Evolutionary conservation across 192 early-diverging fungal species (phyloP).

Genomic region (Paraglomus brasilianum): DNA sequence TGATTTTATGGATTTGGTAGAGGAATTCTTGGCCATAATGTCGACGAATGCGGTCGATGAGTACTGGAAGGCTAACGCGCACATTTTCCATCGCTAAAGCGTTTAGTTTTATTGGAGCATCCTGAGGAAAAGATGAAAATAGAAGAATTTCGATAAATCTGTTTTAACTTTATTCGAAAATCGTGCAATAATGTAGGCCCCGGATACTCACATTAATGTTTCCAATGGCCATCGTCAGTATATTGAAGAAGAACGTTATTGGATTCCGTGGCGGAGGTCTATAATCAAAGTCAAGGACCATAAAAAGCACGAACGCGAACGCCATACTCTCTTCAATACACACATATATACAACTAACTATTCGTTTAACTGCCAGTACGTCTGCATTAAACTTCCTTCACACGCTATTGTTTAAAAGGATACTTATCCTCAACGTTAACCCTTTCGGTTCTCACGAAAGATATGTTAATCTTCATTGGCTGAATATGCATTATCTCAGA

Average conservation of each 20-base stretch:
- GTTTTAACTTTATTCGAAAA: too few relatives aligned
- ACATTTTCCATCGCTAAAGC: conserved; percentile 86
- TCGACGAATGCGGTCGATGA: conserved; percentile 75
- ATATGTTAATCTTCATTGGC: conserved; percentile 94
- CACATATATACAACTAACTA: not conserved
- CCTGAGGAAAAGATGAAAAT: conserved; percentile 40
- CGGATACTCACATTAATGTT: conserved; percentile 80
- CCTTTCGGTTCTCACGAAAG: conserved; percentile 83
- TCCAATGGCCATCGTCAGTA: conserved; percentile 97
- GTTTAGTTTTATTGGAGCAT: conserved; percentile 87
- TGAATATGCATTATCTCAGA: conserved; percentile 94
- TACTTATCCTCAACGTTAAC: conserved; percentile 64
- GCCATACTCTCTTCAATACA: too few relatives aligned
- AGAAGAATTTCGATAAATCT: not conserved
- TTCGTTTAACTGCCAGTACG: conserved; percentile 21
- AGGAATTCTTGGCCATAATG: conserved; percentile 91
- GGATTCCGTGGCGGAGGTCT: conserved; percentile 48
- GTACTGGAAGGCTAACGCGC: conserved; percentile 71
- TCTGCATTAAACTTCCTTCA: conserved; percentile 20
- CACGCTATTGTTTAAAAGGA: conserved; percentile 30
- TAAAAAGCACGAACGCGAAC: not conserved
- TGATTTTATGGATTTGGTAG: conserved; percentile 80
- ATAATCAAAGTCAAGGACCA: conserved; percentile 26
- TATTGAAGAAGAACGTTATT: conserved; percentile 69
- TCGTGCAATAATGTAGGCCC: not conserved